These are phyloP conservation scores for Cytidiella melzeri DNA, from an alignment of 768 basidiomycete species.

Conservation along the genomic window DNA sequence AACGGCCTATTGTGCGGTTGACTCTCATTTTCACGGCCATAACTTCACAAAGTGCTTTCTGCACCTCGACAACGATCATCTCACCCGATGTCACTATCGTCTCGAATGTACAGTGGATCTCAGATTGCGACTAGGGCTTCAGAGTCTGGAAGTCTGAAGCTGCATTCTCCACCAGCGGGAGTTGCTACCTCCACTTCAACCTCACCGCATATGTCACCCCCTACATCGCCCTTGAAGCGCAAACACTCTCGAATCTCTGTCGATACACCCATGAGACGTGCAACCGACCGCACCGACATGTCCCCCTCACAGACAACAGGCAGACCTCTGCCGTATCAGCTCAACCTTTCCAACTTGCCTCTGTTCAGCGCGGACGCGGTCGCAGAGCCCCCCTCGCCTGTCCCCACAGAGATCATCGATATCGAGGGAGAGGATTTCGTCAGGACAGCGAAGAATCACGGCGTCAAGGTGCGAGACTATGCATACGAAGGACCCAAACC, in stretches of 20 bases:
- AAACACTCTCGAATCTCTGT: conserved; percentile 2
- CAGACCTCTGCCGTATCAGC: background rate
- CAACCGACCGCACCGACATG: background rate
- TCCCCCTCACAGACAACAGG: background rate
- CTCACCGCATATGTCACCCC: too few relatives aligned
- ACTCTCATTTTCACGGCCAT: too few relatives aligned
- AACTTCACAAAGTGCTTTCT: too few relatives aligned
- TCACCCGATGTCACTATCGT: too few relatives aligned
- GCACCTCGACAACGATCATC: too few relatives aligned
- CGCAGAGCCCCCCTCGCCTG: conserved; percentile 20
- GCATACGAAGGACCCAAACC: conserved; percentile 15
- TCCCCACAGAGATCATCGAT: conserved; percentile 23
- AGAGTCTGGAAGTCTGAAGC: too few relatives aligned
- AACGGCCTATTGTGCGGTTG: too few relatives aligned
- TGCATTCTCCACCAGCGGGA: too few relatives aligned
- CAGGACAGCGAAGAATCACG: conserved; percentile 14
- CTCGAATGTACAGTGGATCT: too few relatives aligned
- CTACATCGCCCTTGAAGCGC: conserved; percentile 2
- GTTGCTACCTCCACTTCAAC: too few relatives aligned
- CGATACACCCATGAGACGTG: background rate
- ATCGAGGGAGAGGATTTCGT: conserved; percentile 15
- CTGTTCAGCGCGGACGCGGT: background rate
- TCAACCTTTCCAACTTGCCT: background rate
- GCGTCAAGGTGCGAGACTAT: conserved; percentile 30
- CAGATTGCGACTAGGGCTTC: too few relatives aligned